Evolutionary conservation across 1,284 basidiomycete genomes (phyloP), one percentile per base, ranked within the genome.

Genomic region (Wolfiporia cocos): DNA sequence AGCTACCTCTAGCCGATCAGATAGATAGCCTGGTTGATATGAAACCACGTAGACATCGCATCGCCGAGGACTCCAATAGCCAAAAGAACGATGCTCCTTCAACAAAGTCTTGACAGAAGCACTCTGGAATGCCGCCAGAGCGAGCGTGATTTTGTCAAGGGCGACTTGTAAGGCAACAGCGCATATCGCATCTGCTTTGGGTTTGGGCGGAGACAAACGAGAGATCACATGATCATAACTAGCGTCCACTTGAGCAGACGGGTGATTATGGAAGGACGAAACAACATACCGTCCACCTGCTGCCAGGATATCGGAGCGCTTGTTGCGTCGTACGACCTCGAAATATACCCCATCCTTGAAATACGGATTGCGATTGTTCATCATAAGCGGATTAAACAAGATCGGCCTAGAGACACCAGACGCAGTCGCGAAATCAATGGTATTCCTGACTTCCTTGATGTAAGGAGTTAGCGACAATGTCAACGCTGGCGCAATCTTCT

Each of bases 11-110:
- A 92, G 71, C 22, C 90, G 74, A 38, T 89, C 86, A 47, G 81
- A 74, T 20, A 92, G 64, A 53, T 82, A 73, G 10, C 88, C 88
- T 1, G 79, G 71, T 42, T 86, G 81, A 50, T 86, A 88, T 0
- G 86, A 86, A 14, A 90, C 80, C 12, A 93, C 70, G 49, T 90
- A 91, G 12, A 90, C 87, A 50, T 90, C 90, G 51, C 89, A 92
- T 30, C 89, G 72, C 11, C 88, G 74, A 15, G 90, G 87, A 58
- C 86, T 88, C 84, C 86, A 92, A 50, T 80, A 86, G 0, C 90
- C 90, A 49, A 92, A 92, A 0, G 87, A 89, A 14, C 81, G 77
- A 47, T 83, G 76, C 56, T 91, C 86, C 56, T 86, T 89, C 39
- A 87, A 66, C 7, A 87, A 68, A 1, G 73, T 73, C 54, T 81